A percentile compares a stretch with the other conserved stretches of the same genome.
phyloP scores from a whole-genome alignment of 2,329 filamentous ascomycete genomes.

The Daldinia sp. region DNA sequence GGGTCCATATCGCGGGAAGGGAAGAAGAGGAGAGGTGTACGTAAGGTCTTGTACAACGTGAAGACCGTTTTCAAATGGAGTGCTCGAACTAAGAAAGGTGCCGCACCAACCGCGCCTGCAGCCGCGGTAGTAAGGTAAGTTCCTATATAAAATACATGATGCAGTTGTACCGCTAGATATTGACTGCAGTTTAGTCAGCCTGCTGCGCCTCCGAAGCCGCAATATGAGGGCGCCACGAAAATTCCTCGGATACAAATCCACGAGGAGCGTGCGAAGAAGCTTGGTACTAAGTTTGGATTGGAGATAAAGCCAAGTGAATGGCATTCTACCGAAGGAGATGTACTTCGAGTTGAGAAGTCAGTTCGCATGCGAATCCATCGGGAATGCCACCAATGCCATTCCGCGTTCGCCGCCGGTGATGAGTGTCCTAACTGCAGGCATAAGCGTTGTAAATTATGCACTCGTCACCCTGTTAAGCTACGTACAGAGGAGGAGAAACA shows the following conservation, averaged over 20 bases:
- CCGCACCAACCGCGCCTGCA: constrained; percentile 20
- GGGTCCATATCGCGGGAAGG: constrained; percentile 40
- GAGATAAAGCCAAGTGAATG: constrained; percentile 64
- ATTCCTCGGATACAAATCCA: constrained; percentile 61
- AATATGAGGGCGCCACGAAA: constrained; percentile 47
- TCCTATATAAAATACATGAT: neutral
- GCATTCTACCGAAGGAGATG: constrained; percentile 61
- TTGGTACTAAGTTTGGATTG: constrained; percentile 64
- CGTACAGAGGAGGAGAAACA: constrained; percentile 64
- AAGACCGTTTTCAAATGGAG: constrained; percentile 60
- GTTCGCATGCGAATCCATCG: constrained; percentile 81
- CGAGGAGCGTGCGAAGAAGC: constrained; percentile 64
- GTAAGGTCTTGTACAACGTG: constrained; percentile 57
- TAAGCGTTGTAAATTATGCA: constrained; percentile 80
- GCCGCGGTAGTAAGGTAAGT: constrained; percentile 39
- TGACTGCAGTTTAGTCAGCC: constrained; percentile 38
- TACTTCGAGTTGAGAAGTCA: constrained; percentile 74
- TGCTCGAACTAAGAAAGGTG: constrained; percentile 44
- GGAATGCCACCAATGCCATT: constrained; percentile 82
- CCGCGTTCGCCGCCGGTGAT: constrained; percentile 75
- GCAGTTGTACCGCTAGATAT: neutral
- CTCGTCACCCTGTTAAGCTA: constrained; percentile 71
- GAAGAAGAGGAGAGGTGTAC: constrained; percentile 55
- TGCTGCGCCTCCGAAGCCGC: constrained; percentile 23
- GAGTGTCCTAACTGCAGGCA: constrained; percentile 82